These are phyloP conservation scores for Plasmodium gallinaceum DNA, from an alignment of 169 alveolate genomes.

Conservation along the genomic window DNA sequence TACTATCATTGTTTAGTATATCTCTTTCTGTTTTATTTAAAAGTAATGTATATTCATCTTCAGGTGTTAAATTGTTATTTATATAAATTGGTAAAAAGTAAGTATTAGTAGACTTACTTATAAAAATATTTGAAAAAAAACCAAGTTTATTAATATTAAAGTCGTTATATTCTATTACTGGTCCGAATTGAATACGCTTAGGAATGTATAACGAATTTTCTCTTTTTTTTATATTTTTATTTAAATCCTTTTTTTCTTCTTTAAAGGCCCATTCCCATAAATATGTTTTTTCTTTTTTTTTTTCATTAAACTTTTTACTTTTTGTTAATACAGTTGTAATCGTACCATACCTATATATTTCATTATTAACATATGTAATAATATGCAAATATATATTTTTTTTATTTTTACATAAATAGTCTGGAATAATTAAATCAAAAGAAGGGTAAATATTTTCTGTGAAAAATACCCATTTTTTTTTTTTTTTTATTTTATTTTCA, in stretches of 20 bases:
- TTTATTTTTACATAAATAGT: slow-evolving; percentile 5
- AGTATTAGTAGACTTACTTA: slow-evolving; percentile 8
- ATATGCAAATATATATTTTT: slow-evolving; percentile 53
- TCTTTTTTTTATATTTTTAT: not conserved
- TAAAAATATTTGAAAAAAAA: slow-evolving; percentile 34
- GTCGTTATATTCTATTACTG: slow-evolving; percentile 54
- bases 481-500: not conserved
- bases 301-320: not conserved
- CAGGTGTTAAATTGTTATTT: slow-evolving; percentile 31
- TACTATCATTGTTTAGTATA: not conserved
- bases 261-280: slow-evolving; percentile 26
- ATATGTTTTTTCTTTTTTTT: slow-evolving; percentile 11
- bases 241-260: slow-evolving; percentile 9
- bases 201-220: slow-evolving; percentile 32
- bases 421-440: slow-evolving; percentile 17
- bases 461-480: slow-evolving; percentile 12
- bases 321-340: slow-evolving; percentile 13
- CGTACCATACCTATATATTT: slow-evolving; percentile 40
- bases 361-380: slow-evolving; percentile 46
- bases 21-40: slow-evolving; percentile 3
- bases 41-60: slow-evolving; percentile 32
- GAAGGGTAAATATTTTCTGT: slow-evolving; percentile 11
- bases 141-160: slow-evolving; percentile 37
- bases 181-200: slow-evolving; percentile 26
- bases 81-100: slow-evolving; percentile 29